Evolutionary conservation across 805 yeast species (phyloP).

Genomic region (Ascoidea tarda): DNA sequence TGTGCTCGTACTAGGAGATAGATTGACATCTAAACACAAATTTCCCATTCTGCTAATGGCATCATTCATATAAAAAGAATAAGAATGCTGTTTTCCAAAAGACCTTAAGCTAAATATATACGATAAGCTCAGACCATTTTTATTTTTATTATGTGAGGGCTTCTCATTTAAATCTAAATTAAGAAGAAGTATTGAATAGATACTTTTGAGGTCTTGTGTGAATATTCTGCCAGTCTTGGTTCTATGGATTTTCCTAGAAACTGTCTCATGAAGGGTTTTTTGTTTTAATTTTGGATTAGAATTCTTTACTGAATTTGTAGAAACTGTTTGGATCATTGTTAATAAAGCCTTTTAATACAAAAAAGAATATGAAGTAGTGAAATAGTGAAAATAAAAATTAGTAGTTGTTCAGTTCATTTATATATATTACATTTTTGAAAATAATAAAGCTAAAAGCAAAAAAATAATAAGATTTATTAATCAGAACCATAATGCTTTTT

Average conservation of each 20-base stretch:
- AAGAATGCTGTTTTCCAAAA: conserved; percentile 27
- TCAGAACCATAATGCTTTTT: no score
- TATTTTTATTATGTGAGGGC: conserved; percentile 12
- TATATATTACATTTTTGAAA: no score
- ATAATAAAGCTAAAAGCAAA: no score
- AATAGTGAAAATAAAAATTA: no score
- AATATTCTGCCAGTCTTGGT: conserved; percentile 40
- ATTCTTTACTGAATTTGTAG: conserved; percentile 12
- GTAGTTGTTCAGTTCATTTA: no score
- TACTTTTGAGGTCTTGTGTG: conserved; percentile 42
- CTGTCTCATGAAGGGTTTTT: conserved; percentile 24
- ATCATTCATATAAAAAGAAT: conserved; percentile 32
- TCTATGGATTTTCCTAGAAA: conserved; percentile 29
- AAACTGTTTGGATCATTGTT: conserved; percentile 10
- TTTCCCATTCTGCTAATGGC: conserved; percentile 40
- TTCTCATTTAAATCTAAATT: conserved; percentile 24
- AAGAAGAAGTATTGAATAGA: conserved; percentile 38
- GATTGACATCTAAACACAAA: conserved; percentile 33
- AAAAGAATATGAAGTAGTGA: no score
- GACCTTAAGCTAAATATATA: conserved; percentile 10
- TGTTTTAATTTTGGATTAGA: not conserved
- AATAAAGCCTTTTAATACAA: not conserved
- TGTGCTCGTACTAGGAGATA: conserved; percentile 31
- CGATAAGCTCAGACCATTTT: conserved; percentile 4
- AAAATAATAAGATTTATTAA: no score